Base-by-base conservation (phyloP, 164 flowering plant genomes). In the Amborella trichopoda region DNA sequence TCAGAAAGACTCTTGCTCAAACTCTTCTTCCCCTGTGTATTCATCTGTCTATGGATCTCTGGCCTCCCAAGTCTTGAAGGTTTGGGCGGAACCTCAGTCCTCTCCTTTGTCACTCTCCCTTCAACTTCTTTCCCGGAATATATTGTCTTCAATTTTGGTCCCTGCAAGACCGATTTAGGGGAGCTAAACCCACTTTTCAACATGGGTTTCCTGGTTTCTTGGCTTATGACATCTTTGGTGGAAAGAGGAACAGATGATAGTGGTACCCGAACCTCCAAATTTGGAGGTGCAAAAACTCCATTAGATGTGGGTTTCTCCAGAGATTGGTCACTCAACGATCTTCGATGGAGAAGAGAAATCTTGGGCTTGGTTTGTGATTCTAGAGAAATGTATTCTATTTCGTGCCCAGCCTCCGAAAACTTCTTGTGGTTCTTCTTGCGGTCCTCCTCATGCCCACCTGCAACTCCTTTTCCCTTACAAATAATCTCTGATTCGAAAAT, bases 1-100 rank as follows among this genome's bases (percentile, higher is more conserved):
- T 80, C 81, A 25, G 81, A 69, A 41, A 79, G 52, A 54, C 91
- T 76, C 70, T 71, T 79, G 60, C 71, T 77, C 3, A n/a, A 10
- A 1, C 45, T 26, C 30, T 24, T 50, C 23, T 48, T 58, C 5
- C 48, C 53, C 40, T 39, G 54, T 22, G 38, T 54, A 53, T 62
- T 18, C 10, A 14, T n/a, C 3, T 5, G 32, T 38, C 19, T n/a
- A n/a, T n/a, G n/a, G n/a, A n/a, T n/a, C n/a, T n/a, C n/a, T n/a
- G n/a, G n/a, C n/a, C n/a, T n/a, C n/a, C n/a, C n/a, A n/a, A n/a
- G n/a, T n/a, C n/a, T 45, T 44, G 23, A 14, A 9, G 26, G 33
- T 20, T 6, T 26, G 2, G 20, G 20, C 2, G 5, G 1, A 6
- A 21, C 36, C 32, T 20, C 41, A 1, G 2, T 44, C 10, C 53